Conservation (phyloP, 1,139 yeast species). For the Pichia cactophila region DNA sequence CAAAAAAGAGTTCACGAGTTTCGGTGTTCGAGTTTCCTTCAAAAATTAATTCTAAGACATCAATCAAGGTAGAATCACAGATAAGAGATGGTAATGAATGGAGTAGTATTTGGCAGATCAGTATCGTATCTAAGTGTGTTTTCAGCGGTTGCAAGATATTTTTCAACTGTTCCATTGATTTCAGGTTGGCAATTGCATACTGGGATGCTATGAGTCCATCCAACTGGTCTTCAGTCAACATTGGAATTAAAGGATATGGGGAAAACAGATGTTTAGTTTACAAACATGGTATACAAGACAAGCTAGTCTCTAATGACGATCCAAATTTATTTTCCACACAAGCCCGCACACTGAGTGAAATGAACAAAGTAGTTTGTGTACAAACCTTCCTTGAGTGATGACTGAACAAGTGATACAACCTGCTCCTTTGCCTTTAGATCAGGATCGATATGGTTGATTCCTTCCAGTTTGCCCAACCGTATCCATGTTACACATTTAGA, state of each 20-base stretch:
- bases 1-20: background rate
- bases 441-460: background rate
- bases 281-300: no score
- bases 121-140: background rate
- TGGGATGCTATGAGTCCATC: slow-evolving; percentile 2
- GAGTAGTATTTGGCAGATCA: slow-evolving; percentile 4
- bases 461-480: slow-evolving; percentile 16
- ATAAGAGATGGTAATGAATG: slow-evolving; percentile 3
- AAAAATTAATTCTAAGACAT: background rate
- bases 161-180: background rate
- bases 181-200: slow-evolving; percentile 1
- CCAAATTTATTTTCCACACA: background rate
- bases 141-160: background rate
- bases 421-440: background rate
- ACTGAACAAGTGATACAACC: background rate
- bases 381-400: slow-evolving; percentile 10
- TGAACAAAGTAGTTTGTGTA: slow-evolving; percentile 20
- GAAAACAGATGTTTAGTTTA: background rate
- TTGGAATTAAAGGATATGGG: background rate
- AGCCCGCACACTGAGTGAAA: slow-evolving; percentile 16
- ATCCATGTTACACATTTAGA: slow-evolving; percentile 19
- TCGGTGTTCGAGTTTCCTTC: background rate
- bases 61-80: background rate
- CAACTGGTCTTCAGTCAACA: background rate
- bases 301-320: no score